phyloP scores from a whole-genome alignment of 2,329 filamentous ascomycete species.

The Epichloe baconii region DNA sequence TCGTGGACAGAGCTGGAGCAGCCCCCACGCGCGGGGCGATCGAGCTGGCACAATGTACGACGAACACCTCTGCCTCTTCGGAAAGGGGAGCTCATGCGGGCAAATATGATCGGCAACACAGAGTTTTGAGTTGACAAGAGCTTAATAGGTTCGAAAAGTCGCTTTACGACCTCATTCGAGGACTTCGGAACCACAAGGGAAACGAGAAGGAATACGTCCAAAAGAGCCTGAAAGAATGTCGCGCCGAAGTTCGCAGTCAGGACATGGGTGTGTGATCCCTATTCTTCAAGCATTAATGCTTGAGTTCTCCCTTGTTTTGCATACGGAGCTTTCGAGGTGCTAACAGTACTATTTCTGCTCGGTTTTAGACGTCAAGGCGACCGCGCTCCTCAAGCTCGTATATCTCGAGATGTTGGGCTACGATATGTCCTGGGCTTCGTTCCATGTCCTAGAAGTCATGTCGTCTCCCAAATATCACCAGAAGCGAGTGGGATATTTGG shows the following conservation, averaged over 20 bases:
- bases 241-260: constrained; percentile 77
- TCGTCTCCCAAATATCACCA: constrained; percentile 88
- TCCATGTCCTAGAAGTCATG: constrained; percentile 98
- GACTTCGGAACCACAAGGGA: constrained; percentile 88
- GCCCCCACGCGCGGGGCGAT: constrained; percentile 18
- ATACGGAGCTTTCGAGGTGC: not conserved
- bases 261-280: constrained; percentile 61
- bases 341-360: not conserved
- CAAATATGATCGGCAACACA: not conserved
- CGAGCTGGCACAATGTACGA: constrained; percentile 1
- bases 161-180: constrained; percentile 94
- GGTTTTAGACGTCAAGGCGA: constrained; percentile 75
- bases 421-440: constrained; percentile 99
- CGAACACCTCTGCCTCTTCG: not conserved
- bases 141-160: constrained; percentile 89
- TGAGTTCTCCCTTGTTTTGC: not conserved
- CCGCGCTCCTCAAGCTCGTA: constrained; percentile 84
- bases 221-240: constrained; percentile 87
- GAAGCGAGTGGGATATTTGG: constrained; percentile 90
- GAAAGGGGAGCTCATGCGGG: not conserved
- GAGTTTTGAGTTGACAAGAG: not conserved
- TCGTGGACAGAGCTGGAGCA: not conserved
- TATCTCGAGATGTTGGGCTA: constrained; percentile 99
- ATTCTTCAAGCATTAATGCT: not conserved
- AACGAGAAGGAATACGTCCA: constrained; percentile 93